Percentiles rank a stretch among this genome's conserved stretches.
Evolutionary conservation across 257 asterid genomes (phyloP).

Genomic region (Nemophila menziesii): DNA sequence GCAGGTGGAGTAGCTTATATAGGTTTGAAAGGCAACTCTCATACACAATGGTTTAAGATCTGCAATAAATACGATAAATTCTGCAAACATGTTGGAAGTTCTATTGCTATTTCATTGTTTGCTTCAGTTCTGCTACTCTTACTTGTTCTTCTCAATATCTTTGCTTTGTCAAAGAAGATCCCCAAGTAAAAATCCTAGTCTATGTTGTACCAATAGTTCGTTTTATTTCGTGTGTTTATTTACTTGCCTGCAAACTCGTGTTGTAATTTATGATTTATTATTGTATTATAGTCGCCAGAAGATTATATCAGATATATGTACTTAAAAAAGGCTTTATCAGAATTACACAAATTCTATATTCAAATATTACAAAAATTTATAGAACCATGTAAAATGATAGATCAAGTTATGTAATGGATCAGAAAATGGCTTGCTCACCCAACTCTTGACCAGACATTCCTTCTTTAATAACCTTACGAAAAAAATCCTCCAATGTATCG

Average conservation of each 20-base stretch:
- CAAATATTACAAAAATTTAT: background rate
- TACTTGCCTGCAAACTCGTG: background rate
- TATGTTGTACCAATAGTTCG: background rate
- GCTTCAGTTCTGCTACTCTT: conserved; percentile 36
- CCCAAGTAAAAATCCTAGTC: conserved; percentile 32
- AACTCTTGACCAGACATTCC: conserved; percentile 94
- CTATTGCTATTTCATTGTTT: conserved; percentile 41
- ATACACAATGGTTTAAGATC: conserved; percentile 42
- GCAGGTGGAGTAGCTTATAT: conserved; percentile 73
- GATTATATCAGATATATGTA: background rate
- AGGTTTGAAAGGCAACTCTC: conserved; percentile 57
- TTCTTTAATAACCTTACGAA: conserved; percentile 57
- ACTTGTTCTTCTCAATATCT: conserved; percentile 45
- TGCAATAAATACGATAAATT: conserved; percentile 36
- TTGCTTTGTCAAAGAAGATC: conserved; percentile 51
- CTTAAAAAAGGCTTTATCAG: background rate
- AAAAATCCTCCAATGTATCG: conserved; percentile 82
- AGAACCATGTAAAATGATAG: background rate
- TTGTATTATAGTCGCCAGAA: background rate
- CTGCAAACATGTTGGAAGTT: conserved; percentile 59
- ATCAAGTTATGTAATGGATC: conserved; percentile 7
- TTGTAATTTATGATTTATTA: too few species aligned
- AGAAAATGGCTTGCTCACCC: conserved; percentile 81
- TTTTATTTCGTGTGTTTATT: background rate
- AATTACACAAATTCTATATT: background rate